phyloP scores from a whole-genome alignment of 495 filamentous ascomycete species.

The Venustampulla echinocandica region DNA sequence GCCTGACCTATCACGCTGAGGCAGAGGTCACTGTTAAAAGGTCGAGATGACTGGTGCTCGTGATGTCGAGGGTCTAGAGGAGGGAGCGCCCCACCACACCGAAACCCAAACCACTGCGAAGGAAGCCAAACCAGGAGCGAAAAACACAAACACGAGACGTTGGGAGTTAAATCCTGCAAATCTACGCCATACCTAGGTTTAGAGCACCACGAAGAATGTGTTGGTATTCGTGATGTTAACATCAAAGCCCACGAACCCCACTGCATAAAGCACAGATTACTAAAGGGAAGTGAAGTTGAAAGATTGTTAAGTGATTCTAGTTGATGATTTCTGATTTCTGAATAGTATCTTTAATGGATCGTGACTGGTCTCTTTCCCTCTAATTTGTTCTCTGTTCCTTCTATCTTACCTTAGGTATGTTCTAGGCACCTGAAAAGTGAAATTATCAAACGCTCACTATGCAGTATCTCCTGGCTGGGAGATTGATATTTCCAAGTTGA shows the following conservation, averaged over 20 bases:
- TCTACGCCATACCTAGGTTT: neutral
- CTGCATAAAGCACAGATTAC: neutral
- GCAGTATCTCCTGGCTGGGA: no score
- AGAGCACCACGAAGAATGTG: neutral
- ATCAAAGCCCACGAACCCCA: neutral
- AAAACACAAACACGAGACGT: neutral
- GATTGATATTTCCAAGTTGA: no score
- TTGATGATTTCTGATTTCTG: neutral
- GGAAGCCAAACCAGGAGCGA: neutral
- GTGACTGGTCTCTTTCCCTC: no score
- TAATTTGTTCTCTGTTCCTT: no score
- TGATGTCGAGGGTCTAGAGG: neutral
- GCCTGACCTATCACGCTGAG: neutral
- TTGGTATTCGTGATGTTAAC: neutral
- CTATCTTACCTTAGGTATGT: no score
- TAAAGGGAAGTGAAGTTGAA: no score
- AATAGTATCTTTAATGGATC: no score
- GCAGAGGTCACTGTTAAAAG: slow-evolving; percentile 4
- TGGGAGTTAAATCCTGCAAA: neutral
- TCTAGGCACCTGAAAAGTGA: no score
- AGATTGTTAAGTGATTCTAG: no score
- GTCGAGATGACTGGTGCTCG: neutral
- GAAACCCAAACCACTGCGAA: slow-evolving; percentile 8
- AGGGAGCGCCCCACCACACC: neutral
- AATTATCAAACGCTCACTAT: no score